Evolutionary conservation across 164 flowering plant species (phyloP).

Genomic region (Magnolia changhungtana): DNA sequence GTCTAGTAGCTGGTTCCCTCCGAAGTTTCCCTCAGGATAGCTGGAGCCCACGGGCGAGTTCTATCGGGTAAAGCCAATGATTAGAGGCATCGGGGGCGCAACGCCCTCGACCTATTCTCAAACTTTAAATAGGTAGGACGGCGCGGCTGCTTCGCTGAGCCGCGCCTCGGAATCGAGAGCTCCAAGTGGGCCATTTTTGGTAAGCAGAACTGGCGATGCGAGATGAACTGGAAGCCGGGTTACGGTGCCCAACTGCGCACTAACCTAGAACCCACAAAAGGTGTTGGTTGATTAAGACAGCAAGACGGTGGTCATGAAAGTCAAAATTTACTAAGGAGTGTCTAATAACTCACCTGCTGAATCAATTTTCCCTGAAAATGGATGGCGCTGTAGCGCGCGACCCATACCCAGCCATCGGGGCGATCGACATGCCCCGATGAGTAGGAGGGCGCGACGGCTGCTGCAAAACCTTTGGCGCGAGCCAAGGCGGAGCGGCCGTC

Average conservation of each 20-base stretch:
- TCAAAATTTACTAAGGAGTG: constrained; percentile 4
- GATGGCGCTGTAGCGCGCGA: constrained; percentile 32
- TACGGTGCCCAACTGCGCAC: constrained; percentile 12
- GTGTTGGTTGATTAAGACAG: no score
- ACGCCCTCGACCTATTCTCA: no score
- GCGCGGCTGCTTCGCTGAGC: no score
- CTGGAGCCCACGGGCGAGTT: constrained; percentile 12
- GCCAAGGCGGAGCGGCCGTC: no score
- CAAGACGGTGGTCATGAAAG: no score
- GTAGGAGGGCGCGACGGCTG: background rate
- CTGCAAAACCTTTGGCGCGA: no score
- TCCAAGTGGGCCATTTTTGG: constrained; percentile 13
- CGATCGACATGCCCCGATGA: background rate
- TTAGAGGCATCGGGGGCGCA: constrained; percentile 16
- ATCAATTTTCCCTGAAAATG: constrained; percentile 38
- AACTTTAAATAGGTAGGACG: no score
- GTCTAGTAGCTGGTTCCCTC: constrained; percentile 12
- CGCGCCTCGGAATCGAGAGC: background rate
- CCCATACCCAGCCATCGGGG: constrained; percentile 11
- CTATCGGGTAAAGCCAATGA: constrained; percentile 22
- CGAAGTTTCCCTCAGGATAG: constrained; percentile 3
- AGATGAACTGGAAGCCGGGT: constrained; percentile 11
- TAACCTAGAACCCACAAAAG: background rate
- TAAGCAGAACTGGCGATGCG: constrained; percentile 13
- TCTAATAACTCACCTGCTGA: constrained; percentile 34